phyloP scores from a whole-genome alignment of 257 asterid genomes.

The Ocimum tenuiflorum region DNA sequence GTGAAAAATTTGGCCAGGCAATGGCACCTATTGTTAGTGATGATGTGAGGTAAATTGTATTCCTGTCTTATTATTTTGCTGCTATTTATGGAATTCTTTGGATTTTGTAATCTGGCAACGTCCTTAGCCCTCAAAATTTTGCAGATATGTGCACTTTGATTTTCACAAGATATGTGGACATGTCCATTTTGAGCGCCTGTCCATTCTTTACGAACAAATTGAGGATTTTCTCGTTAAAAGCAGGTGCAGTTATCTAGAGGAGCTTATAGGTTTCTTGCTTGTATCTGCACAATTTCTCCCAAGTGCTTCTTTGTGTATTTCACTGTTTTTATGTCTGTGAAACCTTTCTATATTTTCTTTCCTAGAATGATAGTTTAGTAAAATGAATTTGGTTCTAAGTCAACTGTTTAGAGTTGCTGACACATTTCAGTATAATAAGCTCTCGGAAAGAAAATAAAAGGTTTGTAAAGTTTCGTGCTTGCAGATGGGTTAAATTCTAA shows the following conservation, averaged over 20 bases:
- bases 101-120: conserved; percentile 19
- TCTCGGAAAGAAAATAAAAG: neutral
- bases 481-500: conserved; percentile 3
- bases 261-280: conserved; percentile 11
- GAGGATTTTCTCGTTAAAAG: conserved; percentile 92
- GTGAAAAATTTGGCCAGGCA: conserved; percentile 64
- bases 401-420: neutral
- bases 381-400: neutral
- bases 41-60: conserved; percentile 71
- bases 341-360: conserved; percentile 2
- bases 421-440: neutral
- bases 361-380: neutral
- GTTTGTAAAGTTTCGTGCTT: neutral
- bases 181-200: conserved; percentile 93
- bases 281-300: conserved; percentile 3
- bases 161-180: conserved; percentile 96
- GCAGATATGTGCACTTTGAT: conserved; percentile 94
- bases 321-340: neutral
- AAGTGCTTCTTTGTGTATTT: neutral
- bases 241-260: conserved; percentile 46
- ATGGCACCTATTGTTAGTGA: conserved; percentile 68
- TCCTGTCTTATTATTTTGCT: conserved; percentile 15
- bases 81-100: neutral
- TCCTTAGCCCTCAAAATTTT: conserved; percentile 25
- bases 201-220: conserved; percentile 78